Conservation (phyloP, 352 stramenopile species). For the Phytophthora capsici region DNA sequence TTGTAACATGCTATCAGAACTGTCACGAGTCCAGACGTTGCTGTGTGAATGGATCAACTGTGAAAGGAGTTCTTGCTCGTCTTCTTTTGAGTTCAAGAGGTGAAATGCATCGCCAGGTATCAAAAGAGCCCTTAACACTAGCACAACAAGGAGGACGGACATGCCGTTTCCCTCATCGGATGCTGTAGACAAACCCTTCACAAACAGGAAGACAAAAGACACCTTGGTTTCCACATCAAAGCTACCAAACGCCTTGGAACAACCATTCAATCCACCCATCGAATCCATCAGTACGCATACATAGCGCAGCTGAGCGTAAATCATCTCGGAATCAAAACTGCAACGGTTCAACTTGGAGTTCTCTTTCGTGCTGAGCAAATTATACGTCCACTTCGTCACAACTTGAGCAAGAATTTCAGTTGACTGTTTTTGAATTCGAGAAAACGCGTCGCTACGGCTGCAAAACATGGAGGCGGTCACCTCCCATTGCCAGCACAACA, state of each 20-base stretch:
- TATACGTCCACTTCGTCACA: constrained; percentile 9
- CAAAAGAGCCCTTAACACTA: constrained; percentile 28
- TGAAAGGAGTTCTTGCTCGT: constrained; percentile 38
- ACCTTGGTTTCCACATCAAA: constrained; percentile 22
- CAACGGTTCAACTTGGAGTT: background rate
- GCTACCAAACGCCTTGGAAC: constrained; percentile 19
- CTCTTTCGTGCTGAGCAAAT: background rate
- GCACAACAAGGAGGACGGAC: constrained; percentile 24
- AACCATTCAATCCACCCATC: constrained; percentile 23
- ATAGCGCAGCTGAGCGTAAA: constrained; percentile 45
- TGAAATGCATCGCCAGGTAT: constrained; percentile 17
- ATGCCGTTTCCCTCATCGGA: constrained; percentile 11
- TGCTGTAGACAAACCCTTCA: constrained; percentile 21
- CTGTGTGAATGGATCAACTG: constrained; percentile 29
- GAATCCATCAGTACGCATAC: constrained; percentile 48
- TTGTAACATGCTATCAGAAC: background rate
- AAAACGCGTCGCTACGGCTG: constrained; percentile 41
- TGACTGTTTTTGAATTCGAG: constrained; percentile 33
- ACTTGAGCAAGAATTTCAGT: constrained; percentile 10
- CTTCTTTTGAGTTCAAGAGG: constrained; percentile 23
- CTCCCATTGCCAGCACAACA: constrained; percentile 76
- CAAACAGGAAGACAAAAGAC: constrained; percentile 28
- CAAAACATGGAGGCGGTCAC: constrained; percentile 53
- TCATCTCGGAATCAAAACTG: constrained; percentile 18
- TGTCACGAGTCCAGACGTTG: background rate